A percentile compares a stretch with the other conserved stretches of the same genome.
These are phyloP conservation scores for Rhodotorula sp. DNA, from an alignment of 1,284 basidiomycete species.

Conservation along the genomic window DNA sequence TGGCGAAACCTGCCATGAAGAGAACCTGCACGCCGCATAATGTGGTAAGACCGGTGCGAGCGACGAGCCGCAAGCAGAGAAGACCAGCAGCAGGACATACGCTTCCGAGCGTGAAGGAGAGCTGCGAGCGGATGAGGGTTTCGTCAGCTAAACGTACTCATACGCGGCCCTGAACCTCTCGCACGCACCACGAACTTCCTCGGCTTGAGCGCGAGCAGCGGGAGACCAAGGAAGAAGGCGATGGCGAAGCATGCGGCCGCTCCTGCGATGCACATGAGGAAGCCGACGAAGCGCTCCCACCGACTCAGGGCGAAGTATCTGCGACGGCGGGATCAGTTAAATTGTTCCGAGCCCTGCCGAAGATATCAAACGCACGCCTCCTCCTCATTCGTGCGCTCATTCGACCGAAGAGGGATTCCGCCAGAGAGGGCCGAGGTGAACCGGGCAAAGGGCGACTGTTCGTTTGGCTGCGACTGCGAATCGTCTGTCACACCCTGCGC, in stretches of 20 bases:
- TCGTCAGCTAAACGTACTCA: conserved; percentile 56
- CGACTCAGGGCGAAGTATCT: conserved; percentile 73
- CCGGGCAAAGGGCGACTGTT: conserved; percentile 25
- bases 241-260: conserved; percentile 94
- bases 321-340: neutral
- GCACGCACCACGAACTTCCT: conserved; percentile 46
- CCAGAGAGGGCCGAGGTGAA: conserved; percentile 49
- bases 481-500: conserved; percentile 34
- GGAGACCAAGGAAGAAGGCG: conserved; percentile 80
- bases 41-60: no score
- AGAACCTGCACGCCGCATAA: conserved; percentile 55
- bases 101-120: conserved; percentile 64
- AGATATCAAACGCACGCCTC: conserved; percentile 68
- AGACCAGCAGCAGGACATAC: conserved; percentile 47
- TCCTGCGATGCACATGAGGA: conserved; percentile 83
- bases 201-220: conserved; percentile 76
- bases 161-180: neutral
- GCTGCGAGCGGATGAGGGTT: neutral
- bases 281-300: conserved; percentile 93
- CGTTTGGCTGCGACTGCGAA: conserved; percentile 11
- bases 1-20: conserved; percentile 69
- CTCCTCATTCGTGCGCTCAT: conserved; percentile 84
- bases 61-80: no score
- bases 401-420: conserved; percentile 87
- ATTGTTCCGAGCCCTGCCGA: no score